Evolutionary conservation across 192 early-diverging fungal genomes (phyloP), one percentile per base, ranked within the genome.

Genomic region (Coemansia sp.): DNA sequence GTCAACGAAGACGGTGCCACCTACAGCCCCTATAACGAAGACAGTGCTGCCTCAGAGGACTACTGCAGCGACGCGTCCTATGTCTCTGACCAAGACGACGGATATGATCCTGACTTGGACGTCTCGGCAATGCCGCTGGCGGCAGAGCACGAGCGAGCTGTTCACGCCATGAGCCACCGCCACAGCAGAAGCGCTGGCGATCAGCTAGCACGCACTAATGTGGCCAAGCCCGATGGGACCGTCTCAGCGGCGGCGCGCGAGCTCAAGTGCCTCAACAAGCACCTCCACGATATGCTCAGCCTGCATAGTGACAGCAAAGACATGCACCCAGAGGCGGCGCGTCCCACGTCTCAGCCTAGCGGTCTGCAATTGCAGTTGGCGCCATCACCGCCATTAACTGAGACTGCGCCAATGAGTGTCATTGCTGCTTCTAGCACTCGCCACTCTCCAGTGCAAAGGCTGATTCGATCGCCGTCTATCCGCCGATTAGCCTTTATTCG

Each of bases 1-100:
- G 70, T 81, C 6, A 72, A 76, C 25, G 78, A 81, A 37, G 78
- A 76, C 21, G 41, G 67, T 66, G 38, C 15, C 44, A 17, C 42
- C 27, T 31, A 46, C 48, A 60, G 46, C n/a, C 57, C 32, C 42
- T 57, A 51, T 3, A 21, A 50, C 23, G 63, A 32, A 0, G 63
- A 59, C 32, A 34, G 21, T 15, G 60, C 21, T 12, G 51, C 34
- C 38, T 36, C 38, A 3, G 63, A 41, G n/a, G 64, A 27, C 4
- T 25, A 23, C 45, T 36, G 32, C 25, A 50, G 63, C 39, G 48
- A 63, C 14, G 58, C 23, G 12, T 53, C 58, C 19, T 67, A 73
- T 53, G 46, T 29, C 0, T 62, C 68, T 34, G 68, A 70, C 21
- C 53, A 55, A 3, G 75, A 62, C 5, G 64, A 55, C 8, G 44